Evolutionary conservation across 2,329 filamentous ascomycete genomes (phyloP), one percentile per base, ranked within the genome.

Genomic region (Monilinia aucupariae): DNA sequence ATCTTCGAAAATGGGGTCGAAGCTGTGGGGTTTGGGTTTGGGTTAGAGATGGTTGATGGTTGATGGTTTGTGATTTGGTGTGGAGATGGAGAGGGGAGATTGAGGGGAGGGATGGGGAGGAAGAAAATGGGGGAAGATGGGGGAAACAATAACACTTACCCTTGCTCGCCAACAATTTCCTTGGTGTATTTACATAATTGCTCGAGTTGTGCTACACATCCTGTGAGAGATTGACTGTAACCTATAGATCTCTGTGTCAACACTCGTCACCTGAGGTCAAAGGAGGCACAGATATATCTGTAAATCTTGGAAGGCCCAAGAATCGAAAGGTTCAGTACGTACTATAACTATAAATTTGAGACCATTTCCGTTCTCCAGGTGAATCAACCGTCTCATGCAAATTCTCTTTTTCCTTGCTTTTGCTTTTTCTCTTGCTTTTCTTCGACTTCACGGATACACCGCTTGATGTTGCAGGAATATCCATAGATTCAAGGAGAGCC

Each of bases 151-250:
- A 20, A 20, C 56, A 65, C 68, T 48, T 50, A 73, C 69, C 78
- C 77, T 68, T 80, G 78, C 70, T 85, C 82, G 17, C 83, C 83
- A 41, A 82, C 79, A 66, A 85, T 82, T 53, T 80, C 77, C 71
- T 84, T 85, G 2, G 81, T 84, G 64, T 80, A 84, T 65, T 76
- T 79, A 68, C 84, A 80, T 53, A 86, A 71, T 64, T 80, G 77
- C 67, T 82, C 79, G 2, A 85, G 70, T 66, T 85, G 79, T 56
- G 79, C 77, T 78, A 71, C 84, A 66, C 68, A 83, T 4, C 80
- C 79, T 8, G 80, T 82, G 53, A 82, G 72, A 64, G 79, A 81
- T 67, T 82, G 78, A 63, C 79, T 80, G 68, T 82, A 82, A 1
- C 78, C 60, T 62, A 56, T 7, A 54, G 15, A n/a, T 5, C 1